These are phyloP conservation scores for Paradendryphiella salina DNA, from an alignment of 2,329 filamentous ascomycete genomes.

Conservation along the genomic window DNA sequence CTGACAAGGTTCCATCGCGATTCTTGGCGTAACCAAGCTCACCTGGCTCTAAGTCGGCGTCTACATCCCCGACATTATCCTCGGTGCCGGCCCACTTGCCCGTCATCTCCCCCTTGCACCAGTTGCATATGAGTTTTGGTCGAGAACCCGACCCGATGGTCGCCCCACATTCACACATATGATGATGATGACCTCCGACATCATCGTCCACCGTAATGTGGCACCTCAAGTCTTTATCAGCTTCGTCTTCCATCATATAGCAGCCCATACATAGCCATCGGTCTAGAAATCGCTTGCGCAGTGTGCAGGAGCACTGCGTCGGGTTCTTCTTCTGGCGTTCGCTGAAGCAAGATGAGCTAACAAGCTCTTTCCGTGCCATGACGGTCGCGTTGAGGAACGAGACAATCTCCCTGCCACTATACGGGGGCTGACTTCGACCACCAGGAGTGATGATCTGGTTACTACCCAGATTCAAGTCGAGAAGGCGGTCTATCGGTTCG, in stretches of 20 bases:
- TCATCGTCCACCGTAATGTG: neutral
- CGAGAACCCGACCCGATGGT: neutral
- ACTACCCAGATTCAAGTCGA: conserved; percentile 26
- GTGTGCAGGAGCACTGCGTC: conserved; percentile 19
- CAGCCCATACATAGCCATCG: conserved; percentile 26
- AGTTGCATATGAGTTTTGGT: conserved; percentile 11
- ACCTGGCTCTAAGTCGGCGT: neutral
- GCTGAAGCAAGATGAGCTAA: conserved; percentile 21
- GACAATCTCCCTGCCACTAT: conserved; percentile 17
- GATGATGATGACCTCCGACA: neutral
- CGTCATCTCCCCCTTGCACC: conserved; percentile 12
- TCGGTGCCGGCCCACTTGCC: neutral
- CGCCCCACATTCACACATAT: conserved; percentile 9
- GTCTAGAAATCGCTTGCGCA: conserved; percentile 23
- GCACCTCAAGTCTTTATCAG: neutral
- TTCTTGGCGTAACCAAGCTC: conserved; percentile 4
- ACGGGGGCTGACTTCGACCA: conserved; percentile 21
- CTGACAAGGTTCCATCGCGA: conserved; percentile 3
- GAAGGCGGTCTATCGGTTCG: conserved; percentile 26
- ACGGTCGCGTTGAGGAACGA: neutral
- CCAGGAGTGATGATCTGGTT: conserved; percentile 6
- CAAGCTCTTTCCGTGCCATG: conserved; percentile 11
- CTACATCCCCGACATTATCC: neutral
- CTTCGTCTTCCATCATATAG: conserved; percentile 4
- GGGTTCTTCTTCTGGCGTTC: neutral